phyloP scores from a whole-genome alignment of 108 stramenopile species.

The Cyclotella choctawhatcheeana region DNA sequence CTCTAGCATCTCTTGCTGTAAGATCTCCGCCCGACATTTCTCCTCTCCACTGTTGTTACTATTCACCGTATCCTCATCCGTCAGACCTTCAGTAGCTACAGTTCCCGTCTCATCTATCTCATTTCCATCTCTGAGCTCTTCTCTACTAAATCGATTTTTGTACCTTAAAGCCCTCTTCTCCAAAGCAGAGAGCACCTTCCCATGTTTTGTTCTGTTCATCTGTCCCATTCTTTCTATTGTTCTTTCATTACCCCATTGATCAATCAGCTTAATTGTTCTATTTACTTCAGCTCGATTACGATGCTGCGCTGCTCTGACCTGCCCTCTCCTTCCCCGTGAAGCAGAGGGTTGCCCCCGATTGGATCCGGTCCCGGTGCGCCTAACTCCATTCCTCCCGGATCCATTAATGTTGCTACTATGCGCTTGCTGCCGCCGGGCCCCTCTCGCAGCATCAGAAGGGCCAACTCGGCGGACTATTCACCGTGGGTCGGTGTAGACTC shows the following conservation, averaged over 20 bases:
- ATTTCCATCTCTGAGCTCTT: neutral
- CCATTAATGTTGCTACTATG: constrained; percentile 5
- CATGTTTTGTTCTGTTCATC: constrained; percentile 12
- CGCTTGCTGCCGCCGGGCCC: constrained; percentile 8
- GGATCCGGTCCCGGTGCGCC: constrained; percentile 8
- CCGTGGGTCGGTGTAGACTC: neutral
- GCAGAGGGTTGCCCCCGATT: neutral
- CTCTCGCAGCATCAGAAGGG: constrained; percentile 18
- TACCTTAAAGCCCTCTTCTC: constrained; percentile 14
- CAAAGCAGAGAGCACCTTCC: constrained; percentile 7
- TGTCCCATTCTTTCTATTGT: neutral
- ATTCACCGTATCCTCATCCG: neutral
- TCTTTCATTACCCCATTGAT: constrained; percentile 13
- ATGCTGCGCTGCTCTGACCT: constrained; percentile 23
- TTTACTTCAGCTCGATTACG: constrained; percentile 11
- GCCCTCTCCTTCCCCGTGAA: neutral
- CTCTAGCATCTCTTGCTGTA: neutral
- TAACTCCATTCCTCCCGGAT: neutral
- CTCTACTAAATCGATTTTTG: neutral
- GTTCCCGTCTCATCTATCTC: constrained; percentile 21
- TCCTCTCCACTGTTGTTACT: neutral
- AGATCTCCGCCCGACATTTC: neutral
- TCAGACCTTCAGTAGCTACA: neutral
- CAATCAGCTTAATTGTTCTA: constrained; percentile 18
- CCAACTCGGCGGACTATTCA: constrained; percentile 11